phyloP scores from a whole-genome alignment of 495 filamentous ascomycete species.

The Aspergillus campestris region DNA sequence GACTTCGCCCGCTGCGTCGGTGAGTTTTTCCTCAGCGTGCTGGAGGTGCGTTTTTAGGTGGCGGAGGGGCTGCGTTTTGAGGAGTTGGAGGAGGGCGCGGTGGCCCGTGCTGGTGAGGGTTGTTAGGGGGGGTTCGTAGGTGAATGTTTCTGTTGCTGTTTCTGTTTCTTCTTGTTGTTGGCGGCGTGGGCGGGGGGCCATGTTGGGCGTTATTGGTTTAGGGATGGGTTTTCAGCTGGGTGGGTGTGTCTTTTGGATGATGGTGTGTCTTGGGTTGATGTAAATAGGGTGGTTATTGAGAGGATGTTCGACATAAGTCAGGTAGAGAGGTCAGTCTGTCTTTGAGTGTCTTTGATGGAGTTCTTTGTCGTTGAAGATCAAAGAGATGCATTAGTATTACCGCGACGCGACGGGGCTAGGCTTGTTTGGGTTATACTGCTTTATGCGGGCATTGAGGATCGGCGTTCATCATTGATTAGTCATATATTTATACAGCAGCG shows the following conservation, averaged over 20 bases:
- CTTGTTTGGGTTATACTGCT: conserved; percentile 20
- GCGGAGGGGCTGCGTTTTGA: conserved; percentile 21
- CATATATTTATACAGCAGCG: too few species aligned
- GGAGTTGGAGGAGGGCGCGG: conserved; percentile 24
- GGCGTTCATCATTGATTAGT: too few species aligned
- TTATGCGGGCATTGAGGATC: not conserved
- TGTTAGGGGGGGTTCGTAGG: conserved; percentile 49
- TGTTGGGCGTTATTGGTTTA: not conserved
- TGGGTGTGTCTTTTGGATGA: too few species aligned
- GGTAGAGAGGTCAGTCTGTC: not conserved
- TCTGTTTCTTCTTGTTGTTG: not conserved
- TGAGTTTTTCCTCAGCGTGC: conserved; percentile 29
- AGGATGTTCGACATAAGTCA: too few species aligned
- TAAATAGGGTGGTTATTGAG: too few species aligned
- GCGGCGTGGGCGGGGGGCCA: not conserved
- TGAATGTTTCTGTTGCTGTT: conserved; percentile 21
- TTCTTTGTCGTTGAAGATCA: not conserved
- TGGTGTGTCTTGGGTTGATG: too few species aligned
- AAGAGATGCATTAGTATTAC: conserved; percentile 2
- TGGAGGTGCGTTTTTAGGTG: conserved; percentile 27
- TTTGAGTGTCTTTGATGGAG: too few species aligned
- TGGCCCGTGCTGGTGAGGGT: conserved; percentile 35
- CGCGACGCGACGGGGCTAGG: conserved; percentile 32
- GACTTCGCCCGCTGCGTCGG: conserved; percentile 36
- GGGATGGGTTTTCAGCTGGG: not conserved